These are phyloP conservation scores for Setaria viridis DNA, from an alignment of 202 grass and related monocot species.

Conservation along the genomic window DNA sequence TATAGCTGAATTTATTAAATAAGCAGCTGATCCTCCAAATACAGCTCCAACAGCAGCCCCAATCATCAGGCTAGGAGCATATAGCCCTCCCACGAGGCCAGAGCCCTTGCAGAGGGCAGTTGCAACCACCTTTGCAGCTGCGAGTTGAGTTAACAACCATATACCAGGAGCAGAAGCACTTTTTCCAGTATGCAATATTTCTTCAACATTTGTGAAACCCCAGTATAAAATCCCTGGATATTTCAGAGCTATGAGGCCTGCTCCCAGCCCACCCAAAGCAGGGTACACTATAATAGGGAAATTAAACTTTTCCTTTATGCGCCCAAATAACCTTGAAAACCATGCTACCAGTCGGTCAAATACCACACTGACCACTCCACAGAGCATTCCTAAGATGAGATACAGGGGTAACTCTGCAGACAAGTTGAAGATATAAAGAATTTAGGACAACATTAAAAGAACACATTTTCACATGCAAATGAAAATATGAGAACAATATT, in stretches of 20 bases:
- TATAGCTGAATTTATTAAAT: slow-evolving; percentile 90
- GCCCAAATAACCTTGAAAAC: slow-evolving; percentile 76
- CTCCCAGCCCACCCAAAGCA: slow-evolving; percentile 87
- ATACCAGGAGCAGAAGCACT: slow-evolving; percentile 93
- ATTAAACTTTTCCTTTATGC: slow-evolving; percentile 71
- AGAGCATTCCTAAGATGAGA: slow-evolving; percentile 92
- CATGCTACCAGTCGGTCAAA: slow-evolving; percentile 73
- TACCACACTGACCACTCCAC: slow-evolving; percentile 82
- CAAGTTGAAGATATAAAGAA: slow-evolving; percentile 9
- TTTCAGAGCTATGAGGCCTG: slow-evolving; percentile 90
- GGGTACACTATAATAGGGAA: slow-evolving; percentile 79
- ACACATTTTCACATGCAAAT: slow-evolving; percentile 16
- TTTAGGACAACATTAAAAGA: slow-evolving; percentile 9
- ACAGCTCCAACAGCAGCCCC: slow-evolving; percentile 93
- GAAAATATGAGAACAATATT: slow-evolving; percentile 10
- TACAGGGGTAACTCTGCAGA: slow-evolving; percentile 86
- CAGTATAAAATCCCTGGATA: slow-evolving; percentile 96
- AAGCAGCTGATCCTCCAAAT: slow-evolving; percentile 85
- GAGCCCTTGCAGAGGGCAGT: slow-evolving; percentile 93
- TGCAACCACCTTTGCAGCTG: slow-evolving; percentile 83
- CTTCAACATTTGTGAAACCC: slow-evolving; percentile 97
- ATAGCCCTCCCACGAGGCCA: slow-evolving; percentile 91
- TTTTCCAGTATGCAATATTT: slow-evolving; percentile 92
- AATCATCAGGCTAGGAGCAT: slow-evolving; percentile 96
- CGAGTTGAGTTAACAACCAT: slow-evolving; percentile 90